Evolutionary conservation across 1,139 yeast species (phyloP).

Genomic region (Taphrina pruni): DNA sequence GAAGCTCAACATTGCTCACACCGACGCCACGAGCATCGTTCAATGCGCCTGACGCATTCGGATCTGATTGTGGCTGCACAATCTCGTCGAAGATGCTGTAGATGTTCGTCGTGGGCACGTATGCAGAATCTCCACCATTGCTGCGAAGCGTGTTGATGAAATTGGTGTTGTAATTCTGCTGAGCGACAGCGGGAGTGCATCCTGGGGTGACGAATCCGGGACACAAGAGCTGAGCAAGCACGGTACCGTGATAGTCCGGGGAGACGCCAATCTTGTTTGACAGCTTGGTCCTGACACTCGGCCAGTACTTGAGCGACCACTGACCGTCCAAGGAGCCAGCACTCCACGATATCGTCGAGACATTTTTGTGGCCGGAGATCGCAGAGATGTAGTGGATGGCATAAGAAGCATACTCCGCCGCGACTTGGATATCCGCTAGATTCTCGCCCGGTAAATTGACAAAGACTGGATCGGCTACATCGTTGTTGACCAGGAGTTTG

Average conservation of each 20-base stretch:
- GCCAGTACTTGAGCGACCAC: slow-evolving; percentile 26
- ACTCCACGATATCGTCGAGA: slow-evolving; percentile 20
- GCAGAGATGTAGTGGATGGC: slow-evolving; percentile 19
- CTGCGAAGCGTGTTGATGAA: slow-evolving; percentile 14
- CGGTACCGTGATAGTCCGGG: slow-evolving; percentile 22
- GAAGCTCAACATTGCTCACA: slow-evolving; percentile 16
- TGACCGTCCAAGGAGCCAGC: slow-evolving; percentile 10
- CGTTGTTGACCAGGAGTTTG: slow-evolving; percentile 2
- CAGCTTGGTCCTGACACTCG: not conserved
- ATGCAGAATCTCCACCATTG: slow-evolving; percentile 23
- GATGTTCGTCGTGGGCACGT: slow-evolving; percentile 21
- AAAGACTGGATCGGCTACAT: slow-evolving; percentile 17
- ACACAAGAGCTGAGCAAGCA: slow-evolving; percentile 9
- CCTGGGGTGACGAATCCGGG: slow-evolving; percentile 5
- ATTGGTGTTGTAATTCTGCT: slow-evolving; percentile 4
- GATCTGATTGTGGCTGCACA: slow-evolving; percentile 16
- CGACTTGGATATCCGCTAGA: slow-evolving; percentile 19
- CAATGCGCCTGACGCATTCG: slow-evolving; percentile 10
- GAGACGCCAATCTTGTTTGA: slow-evolving; percentile 8
- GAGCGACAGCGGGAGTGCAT: slow-evolving; percentile 16
- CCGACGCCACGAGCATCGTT: slow-evolving; percentile 6
- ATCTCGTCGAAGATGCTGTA: slow-evolving; percentile 23
- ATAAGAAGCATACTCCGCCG: slow-evolving; percentile 16
- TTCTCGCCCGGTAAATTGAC: slow-evolving; percentile 7
- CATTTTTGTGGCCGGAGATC: slow-evolving; percentile 13